A percentile compares a stretch with the other conserved stretches of the same genome.
phyloP scores from a whole-genome alignment of 2,329 filamentous ascomycete genomes.

The Ceratocystis huliohia region DNA sequence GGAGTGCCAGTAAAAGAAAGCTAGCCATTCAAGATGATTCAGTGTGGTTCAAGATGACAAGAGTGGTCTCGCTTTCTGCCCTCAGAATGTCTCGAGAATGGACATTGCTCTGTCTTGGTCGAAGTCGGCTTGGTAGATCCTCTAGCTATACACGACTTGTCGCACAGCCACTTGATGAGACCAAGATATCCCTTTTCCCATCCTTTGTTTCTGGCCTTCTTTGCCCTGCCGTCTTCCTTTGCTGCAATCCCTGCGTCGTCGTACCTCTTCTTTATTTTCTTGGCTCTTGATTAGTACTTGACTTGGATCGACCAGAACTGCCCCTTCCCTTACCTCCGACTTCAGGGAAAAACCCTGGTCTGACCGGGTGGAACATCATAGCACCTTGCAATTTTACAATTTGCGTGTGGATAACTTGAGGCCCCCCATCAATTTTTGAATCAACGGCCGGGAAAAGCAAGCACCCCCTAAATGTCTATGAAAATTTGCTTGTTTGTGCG shows the following conservation, averaged over 20 bases:
- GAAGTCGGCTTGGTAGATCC: not conserved
- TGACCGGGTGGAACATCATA: slow-evolving; percentile 2
- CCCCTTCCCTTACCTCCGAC: not conserved
- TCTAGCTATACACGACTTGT: not conserved
- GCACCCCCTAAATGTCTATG: not conserved
- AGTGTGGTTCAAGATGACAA: not conserved
- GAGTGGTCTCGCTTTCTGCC: not conserved
- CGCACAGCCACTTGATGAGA: not conserved
- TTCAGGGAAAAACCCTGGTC: not conserved
- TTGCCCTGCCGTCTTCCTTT: not conserved
- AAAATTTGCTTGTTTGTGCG: not conserved
- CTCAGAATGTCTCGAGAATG: not conserved
- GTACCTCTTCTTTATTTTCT: not conserved
- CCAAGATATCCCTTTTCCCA: not conserved
- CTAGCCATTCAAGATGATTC: not conserved
- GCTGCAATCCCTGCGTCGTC: not conserved
- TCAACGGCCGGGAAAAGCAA: not conserved
- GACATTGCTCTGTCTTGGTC: not conserved
- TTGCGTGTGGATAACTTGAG: not conserved
- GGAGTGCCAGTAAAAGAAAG: too few relatives aligned
- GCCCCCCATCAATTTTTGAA: not conserved
- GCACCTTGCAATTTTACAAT: not conserved
- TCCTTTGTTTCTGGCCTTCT: not conserved
- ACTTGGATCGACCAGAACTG: not conserved
- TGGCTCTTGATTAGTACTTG: not conserved